Evolutionary conservation across 2,329 filamentous ascomycete species (phyloP).

Genomic region (Nigrograna mackinnonii): DNA sequence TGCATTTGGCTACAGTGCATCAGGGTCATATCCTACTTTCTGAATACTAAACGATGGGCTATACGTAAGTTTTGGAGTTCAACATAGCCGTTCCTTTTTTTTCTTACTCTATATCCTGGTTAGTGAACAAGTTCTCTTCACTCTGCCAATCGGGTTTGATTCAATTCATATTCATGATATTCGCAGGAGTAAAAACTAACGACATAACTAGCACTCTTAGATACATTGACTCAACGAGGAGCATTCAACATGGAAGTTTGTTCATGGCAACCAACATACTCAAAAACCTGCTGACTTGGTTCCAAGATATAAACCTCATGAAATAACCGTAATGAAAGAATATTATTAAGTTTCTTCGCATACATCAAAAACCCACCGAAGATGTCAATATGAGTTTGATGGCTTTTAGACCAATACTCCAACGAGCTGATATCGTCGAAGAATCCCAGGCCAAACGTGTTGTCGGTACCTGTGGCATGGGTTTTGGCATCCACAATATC

Average conservation of each 20-base stretch:
- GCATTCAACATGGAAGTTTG: slow-evolving; percentile 37
- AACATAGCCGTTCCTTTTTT: too few species aligned
- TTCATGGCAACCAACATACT: slow-evolving; percentile 47
- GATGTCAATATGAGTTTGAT: slow-evolving; percentile 46
- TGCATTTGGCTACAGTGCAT: too few species aligned
- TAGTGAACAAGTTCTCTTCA: too few species aligned
- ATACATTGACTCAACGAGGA: too few species aligned
- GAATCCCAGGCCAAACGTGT: slow-evolving; percentile 47
- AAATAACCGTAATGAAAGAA: slow-evolving; percentile 42
- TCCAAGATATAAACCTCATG: slow-evolving; percentile 48
- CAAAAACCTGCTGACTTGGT: slow-evolving; percentile 46
- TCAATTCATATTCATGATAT: too few species aligned
- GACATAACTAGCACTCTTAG: too few species aligned
- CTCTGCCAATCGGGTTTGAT: too few species aligned
- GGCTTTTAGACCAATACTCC: slow-evolving; percentile 45
- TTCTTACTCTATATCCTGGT: too few species aligned
- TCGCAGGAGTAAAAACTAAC: too few species aligned
- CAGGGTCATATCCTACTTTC: too few species aligned
- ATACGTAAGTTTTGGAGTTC: too few species aligned
- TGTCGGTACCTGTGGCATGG: slow-evolving; percentile 23
- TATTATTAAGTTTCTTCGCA: slow-evolving; percentile 40
- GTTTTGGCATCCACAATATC: slow-evolving; percentile 38
- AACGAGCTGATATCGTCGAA: slow-evolving; percentile 47
- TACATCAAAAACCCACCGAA: slow-evolving; percentile 47
- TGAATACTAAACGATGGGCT: too few species aligned